phyloP scores from a whole-genome alignment of 345 rosid genomes.

The Moringa oleifera region DNA sequence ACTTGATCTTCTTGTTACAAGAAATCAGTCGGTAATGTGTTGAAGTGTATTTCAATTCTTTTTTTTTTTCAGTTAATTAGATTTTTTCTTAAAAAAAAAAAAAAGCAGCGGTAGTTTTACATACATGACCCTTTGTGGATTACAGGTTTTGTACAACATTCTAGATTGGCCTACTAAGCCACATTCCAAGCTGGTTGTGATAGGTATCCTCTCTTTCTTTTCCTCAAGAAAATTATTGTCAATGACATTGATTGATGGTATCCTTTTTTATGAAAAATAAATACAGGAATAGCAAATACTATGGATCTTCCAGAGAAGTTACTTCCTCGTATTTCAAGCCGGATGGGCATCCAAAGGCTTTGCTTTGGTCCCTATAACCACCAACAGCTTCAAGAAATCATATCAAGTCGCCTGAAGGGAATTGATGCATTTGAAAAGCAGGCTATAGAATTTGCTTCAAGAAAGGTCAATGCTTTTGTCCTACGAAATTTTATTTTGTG shows the following conservation, averaged over 20 bases:
- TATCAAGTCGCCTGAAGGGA: conserved; percentile 72
- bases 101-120: neutral
- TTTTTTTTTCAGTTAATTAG: no score
- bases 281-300: conserved; percentile 89
- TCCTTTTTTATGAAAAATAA: neutral
- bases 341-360: conserved; percentile 94
- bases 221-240: neutral
- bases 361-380: conserved; percentile 92
- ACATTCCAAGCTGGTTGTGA: conserved; percentile 72
- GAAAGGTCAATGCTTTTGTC: conserved; percentile 45
- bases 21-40: conserved; percentile 78
- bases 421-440: conserved; percentile 85
- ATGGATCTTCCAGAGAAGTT: conserved; percentile 99
- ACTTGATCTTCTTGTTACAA: conserved; percentile 91
- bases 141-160: conserved; percentile 77
- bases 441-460: conserved; percentile 91
- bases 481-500: conserved; percentile 1
- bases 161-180: conserved; percentile 96
- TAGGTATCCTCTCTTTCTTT: conserved; percentile 37
- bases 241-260: conserved; percentile 1
- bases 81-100: no score
- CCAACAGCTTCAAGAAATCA: conserved; percentile 94
- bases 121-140: conserved; percentile 5
- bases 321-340: conserved; percentile 95
- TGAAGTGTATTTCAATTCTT: no score